Percentiles rank a stretch among this genome's conserved stretches.
Conservation (phyloP, 2,329 filamentous ascomycete species). For the Didymella keratinophila region DNA sequence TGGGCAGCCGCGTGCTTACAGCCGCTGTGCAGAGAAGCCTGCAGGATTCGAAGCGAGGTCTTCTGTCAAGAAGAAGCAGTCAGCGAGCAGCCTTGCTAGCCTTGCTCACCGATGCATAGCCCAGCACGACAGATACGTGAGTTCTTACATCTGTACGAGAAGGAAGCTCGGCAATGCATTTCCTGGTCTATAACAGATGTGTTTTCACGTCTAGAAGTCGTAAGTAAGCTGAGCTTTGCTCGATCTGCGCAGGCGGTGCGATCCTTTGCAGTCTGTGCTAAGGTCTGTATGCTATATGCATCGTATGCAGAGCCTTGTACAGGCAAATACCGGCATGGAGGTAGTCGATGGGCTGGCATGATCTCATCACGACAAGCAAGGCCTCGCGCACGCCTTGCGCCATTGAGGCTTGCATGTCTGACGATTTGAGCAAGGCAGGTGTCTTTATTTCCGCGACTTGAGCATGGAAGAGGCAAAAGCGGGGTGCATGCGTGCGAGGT, state of each 20-base stretch:
- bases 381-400: constrained; percentile 8
- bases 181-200: not conserved
- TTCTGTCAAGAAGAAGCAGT: not conserved
- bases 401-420: constrained; percentile 7
- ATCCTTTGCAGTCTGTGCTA: not conserved
- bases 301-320: constrained; percentile 5
- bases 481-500: constrained; percentile 12
- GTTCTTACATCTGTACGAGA: not conserved
- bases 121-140: not conserved
- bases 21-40: not conserved
- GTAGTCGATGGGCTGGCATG: not conserved
- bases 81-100: constrained; percentile 9
- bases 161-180: constrained; percentile 12
- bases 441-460: not conserved
- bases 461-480: constrained; percentile 10
- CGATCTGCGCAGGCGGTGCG: constrained; percentile 10
- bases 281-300: constrained; percentile 7
- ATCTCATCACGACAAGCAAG: constrained; percentile 10
- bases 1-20: constrained; percentile 7
- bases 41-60: not conserved
- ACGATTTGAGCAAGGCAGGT: constrained; percentile 7
- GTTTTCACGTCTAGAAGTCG: not conserved
- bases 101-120: constrained; percentile 5
- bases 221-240: constrained; percentile 5
- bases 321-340: not conserved